A percentile compares a stretch with the other conserved stretches of the same genome.
Conservation (phyloP, 345 rosid species). For the Capsella bursapastoris region DNA sequence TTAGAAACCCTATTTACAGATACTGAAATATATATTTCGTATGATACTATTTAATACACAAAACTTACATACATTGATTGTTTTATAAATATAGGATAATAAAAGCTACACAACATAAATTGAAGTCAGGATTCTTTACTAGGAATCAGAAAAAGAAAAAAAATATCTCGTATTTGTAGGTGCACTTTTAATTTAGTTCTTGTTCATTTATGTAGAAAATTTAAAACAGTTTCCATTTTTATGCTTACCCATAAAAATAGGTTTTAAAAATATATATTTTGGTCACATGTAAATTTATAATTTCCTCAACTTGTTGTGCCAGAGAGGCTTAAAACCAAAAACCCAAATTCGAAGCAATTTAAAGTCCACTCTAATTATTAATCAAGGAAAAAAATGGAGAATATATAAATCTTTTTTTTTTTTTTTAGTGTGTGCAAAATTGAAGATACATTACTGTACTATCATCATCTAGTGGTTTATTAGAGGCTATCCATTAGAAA, state of each 20-base stretch:
- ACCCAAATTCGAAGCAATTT: background rate
- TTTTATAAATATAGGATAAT: constrained; percentile 8
- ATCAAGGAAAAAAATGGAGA: background rate
- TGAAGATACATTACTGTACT: background rate
- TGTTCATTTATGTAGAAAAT: constrained; percentile 15
- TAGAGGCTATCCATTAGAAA: background rate
- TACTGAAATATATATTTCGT: background rate
- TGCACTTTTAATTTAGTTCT: constrained; percentile 30
- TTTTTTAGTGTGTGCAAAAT: background rate
- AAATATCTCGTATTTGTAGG: constrained; percentile 27
- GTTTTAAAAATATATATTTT: background rate
- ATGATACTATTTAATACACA: constrained; percentile 18
- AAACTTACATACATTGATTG: constrained; percentile 23
- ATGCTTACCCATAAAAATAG: constrained; percentile 16
- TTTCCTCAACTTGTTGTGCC: background rate
- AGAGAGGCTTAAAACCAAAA: background rate
- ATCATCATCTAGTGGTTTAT: background rate
- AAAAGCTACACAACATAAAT: constrained; percentile 22
- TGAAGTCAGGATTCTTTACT: constrained; percentile 35
- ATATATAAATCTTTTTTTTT: background rate
- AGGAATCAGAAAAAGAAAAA: constrained; percentile 25
- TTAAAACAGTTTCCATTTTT: background rate
- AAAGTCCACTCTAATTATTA: constrained; percentile 9
- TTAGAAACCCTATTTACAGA: constrained; percentile 39
- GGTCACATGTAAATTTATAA: background rate